Percentiles rank a stretch among this genome's conserved stretches.
phyloP scores from a whole-genome alignment of 352 stramenopile genomes.

The Peronosclerospora sorghi region DNA sequence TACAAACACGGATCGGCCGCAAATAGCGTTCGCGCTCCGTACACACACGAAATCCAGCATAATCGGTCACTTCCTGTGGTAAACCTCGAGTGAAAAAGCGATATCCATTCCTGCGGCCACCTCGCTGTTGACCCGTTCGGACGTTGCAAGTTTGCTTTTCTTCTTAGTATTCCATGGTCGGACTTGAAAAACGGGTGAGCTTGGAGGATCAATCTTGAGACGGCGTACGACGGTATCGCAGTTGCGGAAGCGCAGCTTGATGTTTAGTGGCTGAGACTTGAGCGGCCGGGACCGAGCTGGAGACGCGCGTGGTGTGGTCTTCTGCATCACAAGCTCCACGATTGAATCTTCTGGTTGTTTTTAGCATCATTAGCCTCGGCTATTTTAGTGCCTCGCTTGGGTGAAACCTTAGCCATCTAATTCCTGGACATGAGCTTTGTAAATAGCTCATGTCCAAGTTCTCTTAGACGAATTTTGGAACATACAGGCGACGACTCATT shows the following conservation, averaged over 20 bases:
- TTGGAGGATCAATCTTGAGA: slow-evolving; percentile 79
- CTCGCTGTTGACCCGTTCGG: slow-evolving; percentile 49
- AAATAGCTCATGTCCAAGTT: not conserved
- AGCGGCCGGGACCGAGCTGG: slow-evolving; percentile 54
- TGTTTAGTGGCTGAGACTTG: slow-evolving; percentile 61
- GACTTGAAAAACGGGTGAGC: slow-evolving; percentile 86
- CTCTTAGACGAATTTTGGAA: not conserved
- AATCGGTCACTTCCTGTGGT: slow-evolving; percentile 83
- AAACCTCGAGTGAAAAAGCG: slow-evolving; percentile 85
- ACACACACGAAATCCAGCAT: slow-evolving; percentile 88
- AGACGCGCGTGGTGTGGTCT: slow-evolving; percentile 55
- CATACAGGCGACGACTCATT: slow-evolving; percentile 5
- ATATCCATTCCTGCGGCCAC: slow-evolving; percentile 92
- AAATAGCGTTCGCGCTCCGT: slow-evolving; percentile 93
- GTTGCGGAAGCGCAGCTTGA: slow-evolving; percentile 88
- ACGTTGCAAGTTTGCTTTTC: slow-evolving; percentile 3
- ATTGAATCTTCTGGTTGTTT: slow-evolving; percentile 24
- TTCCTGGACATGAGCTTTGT: slow-evolving; percentile 11
- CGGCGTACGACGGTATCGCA: slow-evolving; percentile 84
- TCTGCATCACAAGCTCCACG: slow-evolving; percentile 54
- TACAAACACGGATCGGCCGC: slow-evolving; percentile 80
- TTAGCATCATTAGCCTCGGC: slow-evolving; percentile 40
- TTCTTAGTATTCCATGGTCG: slow-evolving; percentile 5
- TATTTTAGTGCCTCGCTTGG: slow-evolving; percentile 51
- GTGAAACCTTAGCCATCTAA: too few relatives aligned